phyloP scores from a whole-genome alignment of 2,329 filamentous ascomycete genomes.

The Phaeophleospora eucalypticola region DNA sequence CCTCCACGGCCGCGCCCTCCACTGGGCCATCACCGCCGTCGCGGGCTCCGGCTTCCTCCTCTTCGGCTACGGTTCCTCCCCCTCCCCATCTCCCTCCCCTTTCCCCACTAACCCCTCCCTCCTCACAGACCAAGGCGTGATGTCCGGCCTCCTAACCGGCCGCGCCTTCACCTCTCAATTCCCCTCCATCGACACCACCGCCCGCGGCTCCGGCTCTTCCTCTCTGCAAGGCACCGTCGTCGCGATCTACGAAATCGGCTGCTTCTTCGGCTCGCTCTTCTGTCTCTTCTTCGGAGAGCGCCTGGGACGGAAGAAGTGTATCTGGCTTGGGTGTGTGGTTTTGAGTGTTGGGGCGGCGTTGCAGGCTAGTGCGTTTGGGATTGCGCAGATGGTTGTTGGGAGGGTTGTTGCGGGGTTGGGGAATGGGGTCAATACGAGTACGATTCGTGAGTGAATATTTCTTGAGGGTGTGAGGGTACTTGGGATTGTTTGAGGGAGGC shows the following conservation, averaged over 20 bases:
- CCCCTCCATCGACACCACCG: constrained; percentile 17
- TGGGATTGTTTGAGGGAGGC: background rate
- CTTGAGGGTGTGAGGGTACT: constrained; percentile 50
- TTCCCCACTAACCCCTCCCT: background rate
- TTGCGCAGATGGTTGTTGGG: constrained; percentile 45
- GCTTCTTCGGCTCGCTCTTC: constrained; percentile 53
- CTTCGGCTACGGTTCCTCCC: constrained; percentile 17
- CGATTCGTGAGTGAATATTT: constrained; percentile 46
- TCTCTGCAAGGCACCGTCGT: constrained; percentile 40
- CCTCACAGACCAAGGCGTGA: constrained; percentile 8
- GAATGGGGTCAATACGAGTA: constrained; percentile 33
- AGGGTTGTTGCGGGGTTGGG: constrained; percentile 48
- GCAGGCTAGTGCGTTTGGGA: constrained; percentile 39
- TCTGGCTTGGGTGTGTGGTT: constrained; percentile 45
- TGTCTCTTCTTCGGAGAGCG: constrained; percentile 45
- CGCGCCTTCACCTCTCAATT: constrained; percentile 14
- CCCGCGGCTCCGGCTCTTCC: constrained; percentile 7
- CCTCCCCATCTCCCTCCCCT: background rate
- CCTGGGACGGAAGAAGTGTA: constrained; percentile 44
- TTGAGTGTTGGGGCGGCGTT: constrained; percentile 47
- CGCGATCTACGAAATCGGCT: constrained; percentile 57
- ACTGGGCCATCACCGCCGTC: constrained; percentile 18
- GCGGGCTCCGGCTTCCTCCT: constrained; percentile 15
- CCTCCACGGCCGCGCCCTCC: constrained; percentile 13
- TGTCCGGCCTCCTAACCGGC: constrained; percentile 15